Percentiles rank a stretch among this genome's conserved stretches.
phyloP scores from a whole-genome alignment of 495 filamentous ascomycete species.

The Bathelium albidoporum region DNA sequence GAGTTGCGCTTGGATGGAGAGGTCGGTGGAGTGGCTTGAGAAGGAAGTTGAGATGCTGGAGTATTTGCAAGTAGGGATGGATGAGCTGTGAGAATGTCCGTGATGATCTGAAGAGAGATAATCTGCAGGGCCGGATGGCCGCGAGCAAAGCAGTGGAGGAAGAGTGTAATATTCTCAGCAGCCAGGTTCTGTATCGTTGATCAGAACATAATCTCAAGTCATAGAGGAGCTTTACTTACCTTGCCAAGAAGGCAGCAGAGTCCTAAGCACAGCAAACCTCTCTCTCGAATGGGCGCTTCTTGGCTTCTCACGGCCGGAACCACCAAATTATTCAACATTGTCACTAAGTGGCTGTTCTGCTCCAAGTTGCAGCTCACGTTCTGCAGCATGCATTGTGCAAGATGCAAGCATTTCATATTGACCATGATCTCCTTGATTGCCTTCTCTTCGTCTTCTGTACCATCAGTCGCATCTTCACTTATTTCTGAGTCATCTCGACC shows the following conservation, averaged over 20 bases:
- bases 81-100: slow-evolving; percentile 83
- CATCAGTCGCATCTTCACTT: slow-evolving; percentile 23
- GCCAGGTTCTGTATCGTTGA: slow-evolving; percentile 52
- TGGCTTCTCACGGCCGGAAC: slow-evolving; percentile 89
- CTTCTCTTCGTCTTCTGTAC: slow-evolving; percentile 54
- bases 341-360: slow-evolving; percentile 74
- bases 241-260: slow-evolving; percentile 85
- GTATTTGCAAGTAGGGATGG: slow-evolving; percentile 52
- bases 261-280: slow-evolving; percentile 79
- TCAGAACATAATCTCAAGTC: slow-evolving; percentile 12
- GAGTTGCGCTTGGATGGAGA: slow-evolving; percentile 14
- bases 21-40: slow-evolving; percentile 22
- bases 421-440: slow-evolving; percentile 83
- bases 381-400: slow-evolving; percentile 93
- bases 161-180: slow-evolving; percentile 84
- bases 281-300: slow-evolving; percentile 84
- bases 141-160: slow-evolving; percentile 91
- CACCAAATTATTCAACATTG: slow-evolving; percentile 93
- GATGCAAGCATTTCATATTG: slow-evolving; percentile 96
- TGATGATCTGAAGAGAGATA: slow-evolving; percentile 83
- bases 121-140: slow-evolving; percentile 83
- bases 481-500: slow-evolving; percentile 35
- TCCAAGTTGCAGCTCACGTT: slow-evolving; percentile 79
- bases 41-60: slow-evolving; percentile 5
- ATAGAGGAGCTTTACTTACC: slow-evolving; percentile 31